Percentiles rank a stretch among this genome's conserved stretches.
Evolutionary conservation across 1,284 basidiomycete species (phyloP).

Genomic region (Phlebopus sp.): DNA sequence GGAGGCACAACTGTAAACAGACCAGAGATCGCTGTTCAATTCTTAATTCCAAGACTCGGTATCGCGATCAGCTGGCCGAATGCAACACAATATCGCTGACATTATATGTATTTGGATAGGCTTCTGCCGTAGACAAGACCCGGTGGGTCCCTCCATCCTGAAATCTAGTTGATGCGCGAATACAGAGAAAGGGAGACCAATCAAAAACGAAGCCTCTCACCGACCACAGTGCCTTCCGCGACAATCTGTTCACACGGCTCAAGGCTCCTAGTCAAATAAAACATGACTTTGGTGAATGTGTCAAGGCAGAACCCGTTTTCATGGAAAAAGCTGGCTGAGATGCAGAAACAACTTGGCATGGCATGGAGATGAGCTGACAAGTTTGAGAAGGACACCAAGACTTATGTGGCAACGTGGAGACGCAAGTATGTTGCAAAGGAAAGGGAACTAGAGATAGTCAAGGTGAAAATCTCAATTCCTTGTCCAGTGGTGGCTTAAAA

Average conservation of each 20-base stretch:
- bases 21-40: slow-evolving; percentile 74
- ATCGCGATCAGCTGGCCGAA: slow-evolving; percentile 88
- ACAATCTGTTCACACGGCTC: slow-evolving; percentile 87
- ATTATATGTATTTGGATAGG: slow-evolving; percentile 92
- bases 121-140: slow-evolving; percentile 85
- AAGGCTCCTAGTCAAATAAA: slow-evolving; percentile 83
- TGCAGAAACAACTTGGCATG: slow-evolving; percentile 85
- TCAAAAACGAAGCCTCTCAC: slow-evolving; percentile 88
- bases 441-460: too few relatives aligned
- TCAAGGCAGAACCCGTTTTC: slow-evolving; percentile 76
- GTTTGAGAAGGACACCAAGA: slow-evolving; percentile 87
- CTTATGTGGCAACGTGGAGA: too few relatives aligned
- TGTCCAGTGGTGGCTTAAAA: too few relatives aligned
- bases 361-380: slow-evolving; percentile 93
- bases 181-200: slow-evolving; percentile 65
- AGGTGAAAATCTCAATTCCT: too few relatives aligned
- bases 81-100: slow-evolving; percentile 88
- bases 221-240: slow-evolving; percentile 92
- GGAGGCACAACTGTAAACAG: slow-evolving; percentile 80
- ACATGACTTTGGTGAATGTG: slow-evolving; percentile 81
- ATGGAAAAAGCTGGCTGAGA: slow-evolving; percentile 70
- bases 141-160: slow-evolving; percentile 48
- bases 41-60: slow-evolving; percentile 76
- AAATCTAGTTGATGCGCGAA: not conserved
- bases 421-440: slow-evolving; percentile 49